Percentiles rank a stretch among this genome's conserved stretches.
phyloP scores from a whole-genome alignment of 2,329 filamentous ascomycete genomes.

The Dactylellina parvicollis region DNA sequence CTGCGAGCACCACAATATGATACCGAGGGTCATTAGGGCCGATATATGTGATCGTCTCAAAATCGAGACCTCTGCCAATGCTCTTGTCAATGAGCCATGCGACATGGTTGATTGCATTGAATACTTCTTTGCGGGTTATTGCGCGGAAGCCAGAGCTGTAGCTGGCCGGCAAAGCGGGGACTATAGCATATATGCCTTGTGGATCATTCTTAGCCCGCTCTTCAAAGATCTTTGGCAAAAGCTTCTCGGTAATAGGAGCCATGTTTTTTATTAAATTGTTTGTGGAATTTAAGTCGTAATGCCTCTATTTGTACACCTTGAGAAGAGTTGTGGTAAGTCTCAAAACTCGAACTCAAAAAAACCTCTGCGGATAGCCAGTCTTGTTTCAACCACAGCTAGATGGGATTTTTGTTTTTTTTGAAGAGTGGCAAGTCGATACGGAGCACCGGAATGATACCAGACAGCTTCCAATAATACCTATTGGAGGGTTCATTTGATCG shows the following conservation, averaged over 20 bases:
- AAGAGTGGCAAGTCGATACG: no score
- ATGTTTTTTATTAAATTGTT: background rate
- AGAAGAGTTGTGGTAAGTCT: no score
- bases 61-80: slow-evolving; percentile 58
- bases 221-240: slow-evolving; percentile 1
- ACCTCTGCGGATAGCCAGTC: no score
- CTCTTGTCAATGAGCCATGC: slow-evolving; percentile 60
- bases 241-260: background rate
- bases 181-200: background rate
- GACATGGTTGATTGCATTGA: slow-evolving; percentile 60
- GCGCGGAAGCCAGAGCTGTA: slow-evolving; percentile 58
- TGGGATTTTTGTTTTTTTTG: no score
- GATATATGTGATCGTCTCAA: slow-evolving; percentile 61
- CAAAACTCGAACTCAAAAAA: no score
- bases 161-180: background rate
- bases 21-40: slow-evolving; percentile 62
- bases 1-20: slow-evolving; percentile 61
- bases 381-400: no score
- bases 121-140: slow-evolving; percentile 58
- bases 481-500: no score
- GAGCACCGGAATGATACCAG: no score
- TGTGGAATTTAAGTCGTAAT: no score
- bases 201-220: background rate
- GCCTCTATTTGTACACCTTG: no score
- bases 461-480: no score